phyloP scores from a whole-genome alignment of 805 yeast species.

The Middelhovenomyces tepae region DNA sequence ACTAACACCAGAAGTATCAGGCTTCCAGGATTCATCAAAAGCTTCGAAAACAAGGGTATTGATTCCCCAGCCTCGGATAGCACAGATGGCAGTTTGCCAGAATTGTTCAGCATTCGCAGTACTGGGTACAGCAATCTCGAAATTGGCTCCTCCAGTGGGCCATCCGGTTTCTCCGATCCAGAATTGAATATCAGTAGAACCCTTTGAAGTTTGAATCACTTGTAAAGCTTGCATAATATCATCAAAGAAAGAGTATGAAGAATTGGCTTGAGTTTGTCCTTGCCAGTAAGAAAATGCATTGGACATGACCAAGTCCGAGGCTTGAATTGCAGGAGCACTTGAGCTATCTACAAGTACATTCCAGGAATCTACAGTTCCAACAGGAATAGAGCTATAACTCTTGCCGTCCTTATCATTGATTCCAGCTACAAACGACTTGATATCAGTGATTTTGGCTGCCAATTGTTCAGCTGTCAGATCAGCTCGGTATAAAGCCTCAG shows the following conservation, averaged over 20 bases:
- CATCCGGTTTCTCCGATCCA: constrained; percentile 99
- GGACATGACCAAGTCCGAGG: constrained; percentile 80
- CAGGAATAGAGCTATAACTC: constrained; percentile 60
- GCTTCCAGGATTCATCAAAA: constrained; percentile 94
- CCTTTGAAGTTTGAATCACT: constrained; percentile 76
- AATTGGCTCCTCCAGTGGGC: constrained; percentile 81
- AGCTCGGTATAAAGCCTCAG: constrained; percentile 89
- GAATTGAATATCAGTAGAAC: constrained; percentile 75
- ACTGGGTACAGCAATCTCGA: constrained; percentile 57
- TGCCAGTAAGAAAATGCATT: constrained; percentile 99
- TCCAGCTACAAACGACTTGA: constrained; percentile 50
- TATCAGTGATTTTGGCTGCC: constrained; percentile 54
- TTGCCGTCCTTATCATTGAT: constrained; percentile 76
- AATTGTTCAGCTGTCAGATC: constrained; percentile 71
- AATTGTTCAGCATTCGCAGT: constrained; percentile 63
- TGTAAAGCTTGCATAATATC: constrained; percentile 97
- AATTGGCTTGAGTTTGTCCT: constrained; percentile 77
- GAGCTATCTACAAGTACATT: constrained; percentile 77
- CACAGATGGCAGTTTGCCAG: constrained; percentile 89
- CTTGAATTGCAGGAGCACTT: constrained; percentile 60
- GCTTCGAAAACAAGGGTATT: constrained; percentile 92
- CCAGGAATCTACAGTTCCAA: constrained; percentile 97
- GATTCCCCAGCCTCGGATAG: constrained; percentile 92
- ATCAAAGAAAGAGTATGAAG: constrained; percentile 88
- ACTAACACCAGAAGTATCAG: constrained; percentile 73